Evolutionary conservation across 2,329 filamentous ascomycete species (phyloP).

Genomic region (Curvularia eragrostidis): DNA sequence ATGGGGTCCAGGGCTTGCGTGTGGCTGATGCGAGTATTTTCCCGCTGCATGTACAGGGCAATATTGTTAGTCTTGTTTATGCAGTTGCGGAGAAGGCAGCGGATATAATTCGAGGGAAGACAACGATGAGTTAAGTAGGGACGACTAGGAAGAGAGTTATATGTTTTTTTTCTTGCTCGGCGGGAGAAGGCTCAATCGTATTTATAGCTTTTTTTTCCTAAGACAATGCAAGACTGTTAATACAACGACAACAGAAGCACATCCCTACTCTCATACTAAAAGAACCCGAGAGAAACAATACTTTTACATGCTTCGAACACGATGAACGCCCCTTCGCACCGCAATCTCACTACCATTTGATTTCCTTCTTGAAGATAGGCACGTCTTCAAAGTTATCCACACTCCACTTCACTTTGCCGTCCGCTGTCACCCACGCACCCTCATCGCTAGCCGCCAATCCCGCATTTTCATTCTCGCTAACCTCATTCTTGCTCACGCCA

Average conservation of each 20-base stretch:
- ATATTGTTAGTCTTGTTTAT: conserved; percentile 36
- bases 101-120: conserved; percentile 25
- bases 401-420: conserved; percentile 40
- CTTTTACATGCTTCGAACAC: background rate
- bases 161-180: background rate
- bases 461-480: conserved; percentile 38
- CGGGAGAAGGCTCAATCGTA: background rate
- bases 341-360: conserved; percentile 32
- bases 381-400: conserved; percentile 42
- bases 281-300: background rate
- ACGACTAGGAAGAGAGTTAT: background rate
- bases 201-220: background rate
- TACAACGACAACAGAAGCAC: background rate
- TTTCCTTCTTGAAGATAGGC: conserved; percentile 42
- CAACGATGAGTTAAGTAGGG: background rate
- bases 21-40: conserved; percentile 41
- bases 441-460: conserved; percentile 40
- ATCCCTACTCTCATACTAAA: background rate
- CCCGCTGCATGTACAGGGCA: conserved; percentile 28
- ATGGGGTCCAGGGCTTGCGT: conserved; percentile 38
- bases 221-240: background rate
- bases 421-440: conserved; percentile 46
- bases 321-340: background rate
- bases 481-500: conserved; percentile 42
- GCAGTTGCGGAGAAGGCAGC: conserved; percentile 36